Conservation (phyloP, 2,329 filamentous ascomycete genomes). For the Apiospora rasikravindrae region DNA sequence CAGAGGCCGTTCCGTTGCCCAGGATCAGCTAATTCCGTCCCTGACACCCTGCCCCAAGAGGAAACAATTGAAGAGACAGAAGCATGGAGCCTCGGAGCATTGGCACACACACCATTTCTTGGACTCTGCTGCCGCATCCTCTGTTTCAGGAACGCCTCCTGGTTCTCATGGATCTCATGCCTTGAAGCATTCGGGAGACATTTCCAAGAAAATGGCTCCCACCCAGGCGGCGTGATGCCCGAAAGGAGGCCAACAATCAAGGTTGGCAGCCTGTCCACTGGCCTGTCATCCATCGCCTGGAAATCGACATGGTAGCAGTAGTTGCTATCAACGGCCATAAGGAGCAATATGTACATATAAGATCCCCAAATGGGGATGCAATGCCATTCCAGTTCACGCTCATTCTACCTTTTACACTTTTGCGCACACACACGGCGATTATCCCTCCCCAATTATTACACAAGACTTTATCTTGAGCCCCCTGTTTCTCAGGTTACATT, state of each 20-base stretch:
- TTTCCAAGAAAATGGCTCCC: constrained; percentile 2
- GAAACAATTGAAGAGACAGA: background rate
- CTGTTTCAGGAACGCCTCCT: constrained; percentile 1
- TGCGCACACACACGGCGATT: background rate
- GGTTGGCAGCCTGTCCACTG: background rate
- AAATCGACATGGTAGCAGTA: background rate
- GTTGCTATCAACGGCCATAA: background rate
- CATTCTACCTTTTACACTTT: constrained; percentile 13
- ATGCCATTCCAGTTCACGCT: background rate
- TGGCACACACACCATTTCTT: background rate
- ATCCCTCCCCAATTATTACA: constrained; percentile 13
- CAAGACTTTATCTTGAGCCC: background rate
- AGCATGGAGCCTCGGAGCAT: background rate
- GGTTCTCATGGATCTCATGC: constrained; percentile 14
- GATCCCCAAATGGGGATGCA: background rate
- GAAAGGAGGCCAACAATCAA: constrained; percentile 3
- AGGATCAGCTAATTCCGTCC: background rate
- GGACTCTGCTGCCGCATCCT: background rate
- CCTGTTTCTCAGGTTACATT: background rate
- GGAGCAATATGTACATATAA: background rate
- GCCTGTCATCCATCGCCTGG: background rate
- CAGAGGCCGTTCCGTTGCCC: background rate
- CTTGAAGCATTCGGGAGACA: constrained; percentile 14
- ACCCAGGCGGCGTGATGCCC: background rate
- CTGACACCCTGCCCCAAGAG: background rate